phyloP scores from a whole-genome alignment of 1,139 yeast species.

The Blastobotrys ciferrii region DNA sequence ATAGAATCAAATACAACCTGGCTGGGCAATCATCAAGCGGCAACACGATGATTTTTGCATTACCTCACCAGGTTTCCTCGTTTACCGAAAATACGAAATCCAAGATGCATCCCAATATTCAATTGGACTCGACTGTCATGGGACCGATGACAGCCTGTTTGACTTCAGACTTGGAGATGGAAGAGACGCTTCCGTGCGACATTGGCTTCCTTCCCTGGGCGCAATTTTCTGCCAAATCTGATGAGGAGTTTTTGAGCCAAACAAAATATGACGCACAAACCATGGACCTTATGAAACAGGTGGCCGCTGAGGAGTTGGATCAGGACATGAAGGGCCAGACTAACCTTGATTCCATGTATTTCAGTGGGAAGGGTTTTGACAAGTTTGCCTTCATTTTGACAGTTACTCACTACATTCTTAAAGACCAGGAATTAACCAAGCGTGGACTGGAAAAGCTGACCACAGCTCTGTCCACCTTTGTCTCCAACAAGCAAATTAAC shows the following conservation, averaged over 20 bases:
- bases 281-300: constrained; percentile 41
- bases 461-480: constrained; percentile 51
- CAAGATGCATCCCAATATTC: constrained; percentile 45
- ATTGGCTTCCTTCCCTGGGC: constrained; percentile 49
- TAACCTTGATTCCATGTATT: constrained; percentile 54
- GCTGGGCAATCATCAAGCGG: constrained; percentile 55
- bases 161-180: constrained; percentile 51
- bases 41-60: constrained; percentile 58
- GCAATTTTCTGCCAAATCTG: constrained; percentile 38
- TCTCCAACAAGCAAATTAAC: constrained; percentile 47
- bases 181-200: constrained; percentile 55
- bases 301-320: constrained; percentile 56
- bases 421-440: constrained; percentile 49
- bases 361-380: constrained; percentile 67
- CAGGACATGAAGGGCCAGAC: constrained; percentile 56
- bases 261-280: constrained; percentile 9
- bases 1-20: constrained; percentile 51
- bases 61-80: constrained; percentile 68
- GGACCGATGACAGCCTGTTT: constrained; percentile 61
- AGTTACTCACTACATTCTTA: constrained; percentile 53
- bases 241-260: constrained; percentile 20
- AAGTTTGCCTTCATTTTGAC: constrained; percentile 70
- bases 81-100: constrained; percentile 31
- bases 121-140: constrained; percentile 59
- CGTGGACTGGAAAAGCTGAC: constrained; percentile 49